Conservation (phyloP, 345 rosid genomes). For the Brassica carinata region DNA sequence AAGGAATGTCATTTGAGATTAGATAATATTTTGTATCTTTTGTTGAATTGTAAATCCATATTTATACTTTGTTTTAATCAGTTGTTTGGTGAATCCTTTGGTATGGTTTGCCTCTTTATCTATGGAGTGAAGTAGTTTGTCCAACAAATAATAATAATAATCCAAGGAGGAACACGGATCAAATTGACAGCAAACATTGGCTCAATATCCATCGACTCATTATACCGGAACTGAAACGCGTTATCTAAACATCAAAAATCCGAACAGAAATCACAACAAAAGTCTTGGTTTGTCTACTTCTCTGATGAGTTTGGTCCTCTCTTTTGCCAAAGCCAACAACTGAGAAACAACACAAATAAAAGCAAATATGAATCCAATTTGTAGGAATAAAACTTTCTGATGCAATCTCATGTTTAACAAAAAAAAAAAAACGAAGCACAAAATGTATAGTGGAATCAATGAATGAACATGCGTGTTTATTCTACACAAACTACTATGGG, state of each 20-base stretch:
- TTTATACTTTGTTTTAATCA: no score
- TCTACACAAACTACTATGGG: neutral
- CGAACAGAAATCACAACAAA: neutral
- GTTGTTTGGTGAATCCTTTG: neutral
- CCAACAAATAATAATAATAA: neutral
- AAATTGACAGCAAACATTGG: neutral
- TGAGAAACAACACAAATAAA: constrained; percentile 5
- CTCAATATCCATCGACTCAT: neutral
- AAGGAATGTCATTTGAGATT: neutral
- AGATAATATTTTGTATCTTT: no score
- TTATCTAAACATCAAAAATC: neutral
- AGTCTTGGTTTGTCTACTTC: constrained; percentile 1
- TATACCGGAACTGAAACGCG: neutral
- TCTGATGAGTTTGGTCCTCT: constrained; percentile 28
- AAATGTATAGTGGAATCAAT: neutral
- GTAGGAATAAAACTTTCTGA: neutral
- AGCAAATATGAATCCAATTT: neutral
- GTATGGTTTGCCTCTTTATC: neutral
- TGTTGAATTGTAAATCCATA: neutral
- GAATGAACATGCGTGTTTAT: neutral
- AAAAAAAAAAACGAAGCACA: no score
- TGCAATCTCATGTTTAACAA: neutral
- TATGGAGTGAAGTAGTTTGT: neutral
- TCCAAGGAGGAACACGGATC: neutral
- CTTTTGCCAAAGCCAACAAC: constrained; percentile 25